Evolutionary conservation across 2,329 filamentous ascomycete genomes (phyloP).

Genomic region (Sclerotinia glacialis): DNA sequence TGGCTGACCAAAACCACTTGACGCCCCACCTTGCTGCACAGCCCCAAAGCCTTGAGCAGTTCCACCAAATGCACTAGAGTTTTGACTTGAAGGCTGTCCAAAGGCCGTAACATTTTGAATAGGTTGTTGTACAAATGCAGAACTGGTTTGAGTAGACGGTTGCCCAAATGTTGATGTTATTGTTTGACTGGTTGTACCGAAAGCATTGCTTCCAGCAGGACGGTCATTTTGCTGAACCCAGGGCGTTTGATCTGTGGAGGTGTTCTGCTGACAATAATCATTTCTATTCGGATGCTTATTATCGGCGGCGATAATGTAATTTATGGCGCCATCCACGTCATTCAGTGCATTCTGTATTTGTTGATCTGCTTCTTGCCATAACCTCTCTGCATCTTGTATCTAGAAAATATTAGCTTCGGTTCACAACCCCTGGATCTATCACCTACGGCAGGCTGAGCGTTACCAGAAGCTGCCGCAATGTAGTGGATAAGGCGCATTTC

Average conservation of each 20-base stretch:
- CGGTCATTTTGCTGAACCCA: constrained; percentile 20
- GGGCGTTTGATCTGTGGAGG: constrained; percentile 31
- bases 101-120: constrained; percentile 37
- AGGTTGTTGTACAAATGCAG: constrained; percentile 22
- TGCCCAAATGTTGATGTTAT: constrained; percentile 41
- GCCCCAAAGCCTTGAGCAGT: constrained; percentile 22
- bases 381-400: constrained; percentile 57
- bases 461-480: constrained; percentile 59
- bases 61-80: constrained; percentile 33
- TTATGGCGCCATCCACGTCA: constrained; percentile 69
- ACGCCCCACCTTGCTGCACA: constrained; percentile 31
- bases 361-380: constrained; percentile 63
- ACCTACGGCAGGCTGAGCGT: constrained; percentile 48
- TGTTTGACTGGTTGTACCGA: constrained; percentile 25
- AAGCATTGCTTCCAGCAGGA: constrained; percentile 38
- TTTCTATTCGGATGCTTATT: constrained; percentile 73
- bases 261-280: constrained; percentile 54
- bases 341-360: constrained; percentile 70
- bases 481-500: constrained; percentile 83
- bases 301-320: constrained; percentile 63
- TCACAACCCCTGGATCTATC: neutral
- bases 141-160: constrained; percentile 21
- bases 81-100: constrained; percentile 42
- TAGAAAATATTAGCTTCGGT: constrained; percentile 38
- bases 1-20: constrained; percentile 42